Evolutionary conservation across 2,329 filamentous ascomycete species (phyloP).

Genomic region (Tolypocladium paradoxum): DNA sequence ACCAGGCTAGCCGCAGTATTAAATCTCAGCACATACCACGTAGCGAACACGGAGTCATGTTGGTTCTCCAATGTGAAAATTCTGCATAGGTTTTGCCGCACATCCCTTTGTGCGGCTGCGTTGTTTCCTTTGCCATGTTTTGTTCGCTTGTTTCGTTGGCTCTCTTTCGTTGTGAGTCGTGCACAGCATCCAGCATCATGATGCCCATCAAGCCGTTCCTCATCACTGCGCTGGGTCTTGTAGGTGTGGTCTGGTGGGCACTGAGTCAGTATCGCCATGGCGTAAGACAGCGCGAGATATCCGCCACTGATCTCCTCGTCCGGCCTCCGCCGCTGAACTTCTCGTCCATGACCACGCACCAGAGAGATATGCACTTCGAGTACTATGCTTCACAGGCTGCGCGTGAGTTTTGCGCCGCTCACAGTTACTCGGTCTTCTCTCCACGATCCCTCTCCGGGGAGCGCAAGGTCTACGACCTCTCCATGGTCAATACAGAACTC

Average conservation of each 20-base stretch:
- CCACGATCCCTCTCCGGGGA: slow-evolving; percentile 12
- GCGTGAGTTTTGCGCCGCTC: slow-evolving; percentile 18
- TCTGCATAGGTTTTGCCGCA: no score
- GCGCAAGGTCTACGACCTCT: slow-evolving; percentile 37
- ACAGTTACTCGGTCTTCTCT: slow-evolving; percentile 19
- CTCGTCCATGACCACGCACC: background rate
- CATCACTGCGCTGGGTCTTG: no score
- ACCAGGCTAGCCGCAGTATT: no score
- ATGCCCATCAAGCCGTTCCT: no score
- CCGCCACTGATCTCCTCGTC: background rate
- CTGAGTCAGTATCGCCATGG: background rate
- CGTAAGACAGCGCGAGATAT: background rate
- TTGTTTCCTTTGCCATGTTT: no score
- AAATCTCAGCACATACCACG: no score
- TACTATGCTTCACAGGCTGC: background rate
- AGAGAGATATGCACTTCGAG: background rate
- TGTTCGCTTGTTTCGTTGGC: no score
- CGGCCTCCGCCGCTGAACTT: background rate
- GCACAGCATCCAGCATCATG: no score
- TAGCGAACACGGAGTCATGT: no score
- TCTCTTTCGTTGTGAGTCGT: no score
- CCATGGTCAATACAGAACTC: slow-evolving; percentile 52
- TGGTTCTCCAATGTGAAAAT: no score
- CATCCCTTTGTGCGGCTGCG: no score
- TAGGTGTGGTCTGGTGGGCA: background rate